Evolutionary conservation across 805 yeast genomes (phyloP).

Genomic region (Candida vaughaniae): DNA sequence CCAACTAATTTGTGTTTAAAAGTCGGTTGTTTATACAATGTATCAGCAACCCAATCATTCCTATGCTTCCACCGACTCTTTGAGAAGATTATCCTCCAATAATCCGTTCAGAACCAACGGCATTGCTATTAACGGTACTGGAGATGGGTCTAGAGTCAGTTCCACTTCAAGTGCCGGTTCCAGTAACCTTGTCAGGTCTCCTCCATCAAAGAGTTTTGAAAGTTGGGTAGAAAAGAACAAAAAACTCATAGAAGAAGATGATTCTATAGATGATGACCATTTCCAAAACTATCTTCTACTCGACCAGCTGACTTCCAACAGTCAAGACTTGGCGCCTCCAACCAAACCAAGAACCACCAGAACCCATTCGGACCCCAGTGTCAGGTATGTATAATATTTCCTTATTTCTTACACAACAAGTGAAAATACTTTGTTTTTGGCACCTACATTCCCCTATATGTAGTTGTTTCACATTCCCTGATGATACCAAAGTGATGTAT

Average conservation of each 20-base stretch:
- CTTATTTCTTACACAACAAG: too few species aligned
- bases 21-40: constrained; percentile 23
- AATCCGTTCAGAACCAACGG: constrained; percentile 63
- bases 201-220: constrained; percentile 38
- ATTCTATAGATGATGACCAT: constrained; percentile 37
- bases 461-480: too few species aligned
- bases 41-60: constrained; percentile 39
- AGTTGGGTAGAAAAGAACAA: constrained; percentile 56
- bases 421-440: too few species aligned
- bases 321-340: constrained; percentile 9
- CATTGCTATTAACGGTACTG: neutral
- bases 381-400: constrained; percentile 14
- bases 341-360: constrained; percentile 10
- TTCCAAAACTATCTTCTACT: constrained; percentile 10
- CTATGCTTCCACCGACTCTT: constrained; percentile 33
- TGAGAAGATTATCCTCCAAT: constrained; percentile 56
- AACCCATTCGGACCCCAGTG: constrained; percentile 16
- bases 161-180: constrained; percentile 21
- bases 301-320: constrained; percentile 4
- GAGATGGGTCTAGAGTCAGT: constrained; percentile 2
- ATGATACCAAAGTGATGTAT: too few species aligned
- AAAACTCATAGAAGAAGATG: constrained; percentile 31
- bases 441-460: too few species aligned
- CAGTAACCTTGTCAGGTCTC: constrained; percentile 20
- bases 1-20: too few species aligned